Evolutionary conservation across 441 rosid species (phyloP).

Genomic region (Geranium incanum): DNA sequence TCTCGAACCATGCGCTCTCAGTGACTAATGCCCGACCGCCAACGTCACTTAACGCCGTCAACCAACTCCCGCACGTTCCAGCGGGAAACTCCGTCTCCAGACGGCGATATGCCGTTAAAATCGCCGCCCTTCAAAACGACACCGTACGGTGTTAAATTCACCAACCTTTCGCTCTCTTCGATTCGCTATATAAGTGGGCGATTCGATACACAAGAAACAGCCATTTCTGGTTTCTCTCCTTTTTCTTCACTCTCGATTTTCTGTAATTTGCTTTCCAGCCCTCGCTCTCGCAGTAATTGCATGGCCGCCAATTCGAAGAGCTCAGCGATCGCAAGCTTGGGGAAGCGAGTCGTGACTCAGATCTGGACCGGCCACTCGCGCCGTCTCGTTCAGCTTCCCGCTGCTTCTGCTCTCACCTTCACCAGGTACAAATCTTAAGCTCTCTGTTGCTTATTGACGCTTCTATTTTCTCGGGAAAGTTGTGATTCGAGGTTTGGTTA

Average conservation of each 20-base stretch:
- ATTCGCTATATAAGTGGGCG: not conserved
- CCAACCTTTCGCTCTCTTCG: not conserved
- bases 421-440: not conserved
- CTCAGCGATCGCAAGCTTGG: constrained; percentile 42
- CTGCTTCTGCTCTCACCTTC: constrained; percentile 12
- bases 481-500: not conserved
- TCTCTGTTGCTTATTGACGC: not conserved
- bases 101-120: not conserved
- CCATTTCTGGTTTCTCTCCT: not conserved
- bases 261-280: not conserved
- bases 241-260: not conserved
- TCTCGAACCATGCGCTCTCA: not conserved
- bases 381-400: constrained; percentile 19
- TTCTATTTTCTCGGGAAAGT: not conserved
- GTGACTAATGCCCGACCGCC: not conserved
- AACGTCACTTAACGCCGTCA: not conserved
- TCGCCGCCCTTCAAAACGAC: not conserved
- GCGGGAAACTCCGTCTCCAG: not conserved
- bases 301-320: constrained; percentile 55
- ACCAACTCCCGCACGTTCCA: not conserved
- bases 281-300: constrained; percentile 17
- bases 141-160: not conserved
- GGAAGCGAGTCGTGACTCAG: constrained; percentile 42
- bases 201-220: not conserved
- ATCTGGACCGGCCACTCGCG: constrained; percentile 28